Evolutionary conservation across 1,284 basidiomycete species (phyloP).

Genomic region (Waitea zeae): DNA sequence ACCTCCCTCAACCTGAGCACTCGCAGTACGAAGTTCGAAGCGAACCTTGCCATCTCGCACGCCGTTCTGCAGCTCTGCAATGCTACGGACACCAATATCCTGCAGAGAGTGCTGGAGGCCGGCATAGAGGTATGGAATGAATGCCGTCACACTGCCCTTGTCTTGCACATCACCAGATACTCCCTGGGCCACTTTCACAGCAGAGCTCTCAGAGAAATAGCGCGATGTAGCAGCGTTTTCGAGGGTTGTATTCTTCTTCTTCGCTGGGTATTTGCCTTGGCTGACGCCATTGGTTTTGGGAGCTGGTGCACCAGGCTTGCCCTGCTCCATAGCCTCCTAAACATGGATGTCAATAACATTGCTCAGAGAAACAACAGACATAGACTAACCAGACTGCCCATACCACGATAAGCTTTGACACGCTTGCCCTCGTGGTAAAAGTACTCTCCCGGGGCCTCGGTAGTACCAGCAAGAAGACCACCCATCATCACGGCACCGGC

Average conservation of each 20-base stretch:
- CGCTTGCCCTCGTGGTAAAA: conserved; percentile 98
- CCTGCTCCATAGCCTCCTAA: conserved; percentile 96
- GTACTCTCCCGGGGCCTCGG: conserved; percentile 97
- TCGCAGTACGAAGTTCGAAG: conserved; percentile 91
- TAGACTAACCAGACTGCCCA: conserved; percentile 89
- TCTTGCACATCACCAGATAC: conserved; percentile 96
- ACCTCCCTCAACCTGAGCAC: conserved; percentile 91
- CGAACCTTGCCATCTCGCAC: conserved; percentile 56
- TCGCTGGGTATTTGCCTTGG: no score
- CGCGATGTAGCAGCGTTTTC: conserved; percentile 95
- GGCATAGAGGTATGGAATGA: conserved; percentile 83
- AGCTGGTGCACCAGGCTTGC: conserved; percentile 25
- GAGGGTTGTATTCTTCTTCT: conserved; percentile 26
- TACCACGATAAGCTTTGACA: conserved; percentile 96
- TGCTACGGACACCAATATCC: conserved; percentile 73
- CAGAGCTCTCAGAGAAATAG: conserved; percentile 92
- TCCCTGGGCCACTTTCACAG: conserved; percentile 95
- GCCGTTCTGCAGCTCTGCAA: conserved; percentile 42
- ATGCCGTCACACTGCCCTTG: conserved; percentile 86
- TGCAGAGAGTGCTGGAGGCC: conserved; percentile 95
- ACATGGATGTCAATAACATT: no score
- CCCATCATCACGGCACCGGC: conserved; percentile 99
- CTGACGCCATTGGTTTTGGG: not conserved
- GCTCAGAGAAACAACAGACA: conserved; percentile 9
- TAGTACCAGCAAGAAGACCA: conserved; percentile 87